Conservation (phyloP, 768 basidiomycete genomes). For the Agaricus bisporus region DNA sequence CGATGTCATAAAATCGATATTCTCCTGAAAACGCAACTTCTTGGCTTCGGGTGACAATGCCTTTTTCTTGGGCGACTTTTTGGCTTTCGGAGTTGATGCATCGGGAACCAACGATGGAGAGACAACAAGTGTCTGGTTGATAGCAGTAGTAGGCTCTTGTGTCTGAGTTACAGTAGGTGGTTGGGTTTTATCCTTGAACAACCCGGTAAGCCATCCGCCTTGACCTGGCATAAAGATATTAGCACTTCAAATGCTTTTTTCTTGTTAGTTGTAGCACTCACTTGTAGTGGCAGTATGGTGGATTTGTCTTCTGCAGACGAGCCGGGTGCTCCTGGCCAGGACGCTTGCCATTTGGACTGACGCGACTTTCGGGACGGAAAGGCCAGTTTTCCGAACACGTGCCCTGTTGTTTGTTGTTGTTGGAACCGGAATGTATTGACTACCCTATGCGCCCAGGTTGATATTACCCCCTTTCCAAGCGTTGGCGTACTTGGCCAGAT, state of each 20-base stretch:
- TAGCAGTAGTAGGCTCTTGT: too few relatives aligned
- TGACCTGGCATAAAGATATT: too few relatives aligned
- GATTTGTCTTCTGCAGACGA: neutral
- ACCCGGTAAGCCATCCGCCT: too few relatives aligned
- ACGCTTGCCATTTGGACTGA: slow-evolving; percentile 1
- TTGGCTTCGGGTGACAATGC: slow-evolving; percentile 26
- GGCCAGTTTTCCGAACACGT: neutral
- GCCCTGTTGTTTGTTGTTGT: neutral
- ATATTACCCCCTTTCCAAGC: too few relatives aligned
- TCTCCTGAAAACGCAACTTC: slow-evolving; percentile 25
- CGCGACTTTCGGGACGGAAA: neutral
- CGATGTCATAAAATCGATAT: slow-evolving; percentile 28
- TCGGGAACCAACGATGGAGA: slow-evolving; percentile 9
- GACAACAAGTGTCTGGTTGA: neutral
- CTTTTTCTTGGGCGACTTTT: slow-evolving; percentile 9
- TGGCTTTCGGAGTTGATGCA: neutral
- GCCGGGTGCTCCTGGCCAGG: neutral
- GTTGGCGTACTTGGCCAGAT: too few relatives aligned
- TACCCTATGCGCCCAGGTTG: too few relatives aligned
- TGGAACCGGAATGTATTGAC: neutral
- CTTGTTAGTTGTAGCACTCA: neutral
- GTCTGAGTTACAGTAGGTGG: neutral
- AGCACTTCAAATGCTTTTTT: too few relatives aligned
- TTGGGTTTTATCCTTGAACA: neutral
- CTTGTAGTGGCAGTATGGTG: neutral